Evolutionary conservation across 306 rosid genomes (phyloP), one percentile per base, ranked within the genome.

Genomic region (Astragalus membranaceus): DNA sequence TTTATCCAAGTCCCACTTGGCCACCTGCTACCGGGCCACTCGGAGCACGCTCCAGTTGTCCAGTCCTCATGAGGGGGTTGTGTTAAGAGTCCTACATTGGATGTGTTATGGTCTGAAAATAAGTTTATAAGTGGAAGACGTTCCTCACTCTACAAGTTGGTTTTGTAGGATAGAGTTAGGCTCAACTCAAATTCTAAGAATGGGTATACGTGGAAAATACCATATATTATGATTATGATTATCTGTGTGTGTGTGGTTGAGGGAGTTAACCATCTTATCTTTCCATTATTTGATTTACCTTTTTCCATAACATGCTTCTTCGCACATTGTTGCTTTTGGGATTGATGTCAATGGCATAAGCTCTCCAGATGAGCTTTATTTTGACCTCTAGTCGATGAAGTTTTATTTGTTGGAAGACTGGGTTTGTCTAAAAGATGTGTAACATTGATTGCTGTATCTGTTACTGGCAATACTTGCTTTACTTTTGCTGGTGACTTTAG

Each of bases 381-480:
- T 77, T 16, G 63, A 33, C 14, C 35, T 69, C 5, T 55, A 36
- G 66, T 37, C 68, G n/a, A 12, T 41, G 50, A 52, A 59, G 64
- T 72, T 53, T 23, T 1, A 72, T 44, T 73, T 80, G 47, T 36
- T 65, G 62, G 41, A 64, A 50, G 50, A 42, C 51, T 65, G 14
- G 32, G 46, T 47, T 64, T 26, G 74, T 60, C 73, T 64, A n/a
- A 13, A 47, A 61, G 64, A 9, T 8, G 9, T 15, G 67, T 61
- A 42, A 60, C 33, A 53, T 54, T 73, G 53, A 20, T 59, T 64
- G 46, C 44, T 75, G 46, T 41, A 29, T 53, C 61, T 20, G 53
- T 39, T 54, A 44, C 72, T 16, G 44, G 26, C 36, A 51, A 49
- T 53, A 14, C 4, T 49, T 70, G 10, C 42, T 57, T 73, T 71